Percentiles rank a stretch among this genome's conserved stretches.
Conservation (phyloP, 768 basidiomycete genomes). For the Mycena galopus region DNA sequence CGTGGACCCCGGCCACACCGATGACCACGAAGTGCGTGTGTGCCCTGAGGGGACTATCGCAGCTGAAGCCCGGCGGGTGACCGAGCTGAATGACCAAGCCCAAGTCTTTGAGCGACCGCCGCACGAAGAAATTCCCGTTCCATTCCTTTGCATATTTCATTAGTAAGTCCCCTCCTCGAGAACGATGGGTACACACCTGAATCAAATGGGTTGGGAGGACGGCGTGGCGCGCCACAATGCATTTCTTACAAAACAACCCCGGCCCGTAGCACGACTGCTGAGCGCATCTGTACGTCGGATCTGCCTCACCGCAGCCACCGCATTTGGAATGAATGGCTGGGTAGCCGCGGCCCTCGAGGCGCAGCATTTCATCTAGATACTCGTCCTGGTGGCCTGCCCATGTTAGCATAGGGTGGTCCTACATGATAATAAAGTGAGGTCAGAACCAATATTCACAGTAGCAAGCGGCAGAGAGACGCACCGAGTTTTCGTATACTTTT, state of each 20-base stretch:
- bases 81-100: conserved; percentile 9
- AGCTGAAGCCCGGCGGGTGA: neutral
- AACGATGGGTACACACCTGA: neutral
- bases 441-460: neutral
- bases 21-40: neutral
- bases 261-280: neutral
- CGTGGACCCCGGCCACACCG: neutral
- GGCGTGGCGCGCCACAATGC: neutral
- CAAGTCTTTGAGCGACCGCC: neutral
- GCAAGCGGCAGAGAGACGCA: neutral
- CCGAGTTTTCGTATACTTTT: neutral
- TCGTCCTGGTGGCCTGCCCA: too few relatives aligned
- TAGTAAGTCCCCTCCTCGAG: neutral
- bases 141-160: neutral
- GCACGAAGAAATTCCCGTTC: neutral
- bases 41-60: neutral
- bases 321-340: neutral
- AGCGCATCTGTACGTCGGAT: conserved; percentile 1
- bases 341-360: neutral
- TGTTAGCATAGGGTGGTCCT: neutral
- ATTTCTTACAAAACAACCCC: neutral
- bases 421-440: too few relatives aligned
- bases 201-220: conserved; percentile 3
- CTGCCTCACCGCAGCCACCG: neutral
- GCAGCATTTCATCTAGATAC: neutral